Evolutionary conservation across 1,139 yeast species (phyloP), one percentile per base, ranked within the genome.

Genomic region (Pichia sp.): DNA sequence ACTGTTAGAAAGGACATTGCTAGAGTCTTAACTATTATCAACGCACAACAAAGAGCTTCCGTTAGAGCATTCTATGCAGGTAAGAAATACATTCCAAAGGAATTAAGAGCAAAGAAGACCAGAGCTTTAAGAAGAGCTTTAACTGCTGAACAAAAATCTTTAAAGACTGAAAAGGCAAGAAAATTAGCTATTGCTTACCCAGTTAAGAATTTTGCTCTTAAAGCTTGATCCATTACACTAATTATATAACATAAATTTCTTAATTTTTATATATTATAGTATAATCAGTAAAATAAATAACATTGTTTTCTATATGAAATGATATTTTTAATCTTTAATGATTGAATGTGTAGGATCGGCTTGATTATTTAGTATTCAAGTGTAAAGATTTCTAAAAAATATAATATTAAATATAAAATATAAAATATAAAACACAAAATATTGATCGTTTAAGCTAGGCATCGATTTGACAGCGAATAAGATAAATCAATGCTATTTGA

Each of bases 61-160:
- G 96, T 89, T 74, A 88, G 88, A 77, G 95, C 87, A 73, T 86
- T 87, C 83, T 91, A 90, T 93, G 82, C 83, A 67, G 96, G 91
- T 79, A 90, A 90, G 85, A 91, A 90, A 81, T 87, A 84, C 84
- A 82, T 84, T 75, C 99, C 99, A 81, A 91, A 91, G 83, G 98
- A 91, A 76, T 84, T 93, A 79, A 93, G 98, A 82, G 96, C 89
- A 71, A 93, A 93, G 91, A 88, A 93, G 87, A 93, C 99, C 79
- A 93, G 98, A 85, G 98, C 99, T 76, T 80, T 93, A 77, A 91
- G 99, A 87, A 89, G 98, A 84, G 83, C 84, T 75, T 84, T 93
- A 74, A 84, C 97, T 75, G 81, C 86, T 73, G 76, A 77, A 76
- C 97, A 93, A 80, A 84, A 87, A 73, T 72, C 81, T 67, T 78